A percentile compares a stretch with the other conserved stretches of the same genome.
Evolutionary conservation across 192 early-diverging fungal genomes (phyloP).

Genomic region (Coemansia biformis): DNA sequence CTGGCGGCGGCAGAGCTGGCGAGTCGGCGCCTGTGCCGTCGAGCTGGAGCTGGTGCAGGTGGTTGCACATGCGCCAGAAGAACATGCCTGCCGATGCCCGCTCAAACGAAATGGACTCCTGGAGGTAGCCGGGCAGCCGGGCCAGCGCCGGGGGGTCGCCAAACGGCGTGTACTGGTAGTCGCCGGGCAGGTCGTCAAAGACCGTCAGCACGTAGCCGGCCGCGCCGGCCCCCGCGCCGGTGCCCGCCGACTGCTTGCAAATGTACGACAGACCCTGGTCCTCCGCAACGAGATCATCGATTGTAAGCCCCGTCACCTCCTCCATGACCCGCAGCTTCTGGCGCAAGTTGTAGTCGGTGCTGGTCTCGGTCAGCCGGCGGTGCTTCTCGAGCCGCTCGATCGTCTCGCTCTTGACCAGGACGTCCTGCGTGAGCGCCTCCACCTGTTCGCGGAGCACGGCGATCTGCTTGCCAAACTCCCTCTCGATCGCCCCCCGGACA

Average conservation of each 20-base stretch:
- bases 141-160: conserved; percentile 12
- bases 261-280: conserved; percentile 44
- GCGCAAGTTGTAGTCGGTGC: conserved; percentile 46
- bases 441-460: conserved; percentile 28
- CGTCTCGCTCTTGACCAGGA: conserved; percentile 35
- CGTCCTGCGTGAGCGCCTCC: conserved; percentile 37
- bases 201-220: conserved; percentile 36
- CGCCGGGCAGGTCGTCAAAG: conserved; percentile 36
- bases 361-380: conserved; percentile 35
- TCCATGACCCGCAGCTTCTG: conserved; percentile 34
- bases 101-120: conserved; percentile 41
- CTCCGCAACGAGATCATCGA: conserved; percentile 39
- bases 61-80: conserved; percentile 47
- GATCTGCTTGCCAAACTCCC: conserved; percentile 37
- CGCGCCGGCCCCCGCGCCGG: conserved; percentile 7
- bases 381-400: conserved; percentile 42
- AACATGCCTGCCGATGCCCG: conserved; percentile 38
- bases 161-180: conserved; percentile 45
- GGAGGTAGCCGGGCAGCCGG: conserved; percentile 36
- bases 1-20: background rate
- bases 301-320: conserved; percentile 33
- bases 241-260: conserved; percentile 32
- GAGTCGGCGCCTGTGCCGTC: background rate
- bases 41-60: conserved; percentile 13
- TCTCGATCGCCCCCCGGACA: conserved; percentile 13